These are phyloP conservation scores for Porphyridium purpureum DNA, from an alignment of 23 red algal species.

Conservation along the genomic window DNA sequence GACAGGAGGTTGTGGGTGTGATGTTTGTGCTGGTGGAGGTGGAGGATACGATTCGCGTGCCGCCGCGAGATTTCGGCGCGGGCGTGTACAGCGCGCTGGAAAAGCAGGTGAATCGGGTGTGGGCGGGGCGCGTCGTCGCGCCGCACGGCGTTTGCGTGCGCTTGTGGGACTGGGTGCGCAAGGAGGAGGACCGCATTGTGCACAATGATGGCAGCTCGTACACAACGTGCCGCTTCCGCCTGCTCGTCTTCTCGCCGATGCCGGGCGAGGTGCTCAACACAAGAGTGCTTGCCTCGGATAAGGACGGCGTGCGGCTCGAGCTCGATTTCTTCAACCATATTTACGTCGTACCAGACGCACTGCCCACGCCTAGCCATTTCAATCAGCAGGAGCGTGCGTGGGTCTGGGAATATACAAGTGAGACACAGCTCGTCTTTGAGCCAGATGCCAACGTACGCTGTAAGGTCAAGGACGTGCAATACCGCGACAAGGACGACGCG, in stretches of 20 bases:
- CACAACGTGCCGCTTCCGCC: constrained; percentile 28
- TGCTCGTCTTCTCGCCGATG: constrained; percentile 44
- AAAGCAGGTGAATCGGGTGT: constrained; percentile 28
- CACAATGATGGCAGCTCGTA: constrained; percentile 8
- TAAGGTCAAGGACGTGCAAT: not conserved
- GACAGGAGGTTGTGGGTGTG: no score
- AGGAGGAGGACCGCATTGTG: constrained; percentile 22
- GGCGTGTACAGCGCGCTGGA: constrained; percentile 12
- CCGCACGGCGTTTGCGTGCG: constrained; percentile 19
- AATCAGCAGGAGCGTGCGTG: constrained; percentile 28
- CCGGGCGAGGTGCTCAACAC: constrained; percentile 28
- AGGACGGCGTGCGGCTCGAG: constrained; percentile 13
- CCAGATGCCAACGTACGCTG: not conserved
- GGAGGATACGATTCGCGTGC: constrained; percentile 30
- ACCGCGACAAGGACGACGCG: not conserved
- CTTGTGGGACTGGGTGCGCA: constrained; percentile 35
- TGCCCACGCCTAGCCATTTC: constrained; percentile 17
- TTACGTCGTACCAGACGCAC: constrained; percentile 5
- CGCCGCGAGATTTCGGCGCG: constrained; percentile 23
- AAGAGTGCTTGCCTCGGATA: constrained; percentile 10
- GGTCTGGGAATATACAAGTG: constrained; percentile 35
- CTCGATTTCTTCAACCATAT: constrained; percentile 45
- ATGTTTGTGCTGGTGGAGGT: constrained; percentile 53
- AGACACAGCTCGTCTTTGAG: constrained; percentile 1
- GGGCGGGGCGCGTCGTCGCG: constrained; percentile 24